Conservation (phyloP, 306 rosid species). For the Canavalia ensiformis region DNA sequence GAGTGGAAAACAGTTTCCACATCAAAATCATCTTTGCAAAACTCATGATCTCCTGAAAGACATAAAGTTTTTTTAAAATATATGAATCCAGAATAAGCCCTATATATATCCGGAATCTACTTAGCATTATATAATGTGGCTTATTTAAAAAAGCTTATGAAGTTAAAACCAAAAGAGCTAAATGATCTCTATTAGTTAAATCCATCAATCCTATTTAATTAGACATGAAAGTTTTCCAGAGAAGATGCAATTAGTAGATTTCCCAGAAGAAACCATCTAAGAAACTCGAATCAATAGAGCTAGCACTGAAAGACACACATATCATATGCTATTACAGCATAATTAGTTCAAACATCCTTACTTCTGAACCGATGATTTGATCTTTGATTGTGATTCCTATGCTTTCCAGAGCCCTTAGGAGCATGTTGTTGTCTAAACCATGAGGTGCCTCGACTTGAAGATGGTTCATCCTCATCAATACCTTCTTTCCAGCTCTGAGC, state of each 20-base stretch:
- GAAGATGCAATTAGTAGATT: constrained; percentile 18
- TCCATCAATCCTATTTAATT: constrained; percentile 1
- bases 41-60: constrained; percentile 64
- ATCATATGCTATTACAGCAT: constrained; percentile 1
- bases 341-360: constrained; percentile 37
- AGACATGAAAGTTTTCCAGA: background rate
- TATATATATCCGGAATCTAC: constrained; percentile 21
- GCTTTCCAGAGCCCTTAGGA: constrained; percentile 34
- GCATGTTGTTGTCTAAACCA: constrained; percentile 47
- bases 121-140: background rate
- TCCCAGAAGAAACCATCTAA: constrained; percentile 13
- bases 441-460: constrained; percentile 43
- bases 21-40: constrained; percentile 72
- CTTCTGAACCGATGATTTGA: constrained; percentile 16
- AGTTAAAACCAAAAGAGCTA: constrained; percentile 32
- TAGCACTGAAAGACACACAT: background rate
- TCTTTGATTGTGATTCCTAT: constrained; percentile 41
- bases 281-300: constrained; percentile 6
- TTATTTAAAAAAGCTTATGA: constrained; percentile 37
- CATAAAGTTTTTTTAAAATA: constrained; percentile 24
- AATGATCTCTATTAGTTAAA: constrained; percentile 20
- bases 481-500: constrained; percentile 47
- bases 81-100: constrained; percentile 27
- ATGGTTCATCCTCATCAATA: constrained; percentile 41
- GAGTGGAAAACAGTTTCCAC: constrained; percentile 67